Base-by-base conservation (phyloP, 176 grass and related monocot genomes). In the Oryza meyeriana region DNA sequence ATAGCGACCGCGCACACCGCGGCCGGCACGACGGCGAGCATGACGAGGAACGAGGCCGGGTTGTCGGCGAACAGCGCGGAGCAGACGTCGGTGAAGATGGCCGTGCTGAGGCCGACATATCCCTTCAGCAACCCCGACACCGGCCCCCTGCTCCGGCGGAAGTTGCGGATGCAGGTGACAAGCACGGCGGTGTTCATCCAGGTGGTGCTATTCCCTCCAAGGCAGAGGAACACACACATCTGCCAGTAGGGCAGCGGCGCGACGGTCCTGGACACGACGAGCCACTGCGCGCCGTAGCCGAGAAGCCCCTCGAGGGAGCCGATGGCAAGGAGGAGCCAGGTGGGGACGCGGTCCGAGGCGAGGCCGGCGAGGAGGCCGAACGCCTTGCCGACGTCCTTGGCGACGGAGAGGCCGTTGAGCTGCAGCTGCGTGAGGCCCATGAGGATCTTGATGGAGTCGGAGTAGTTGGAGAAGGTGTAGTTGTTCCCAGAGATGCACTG, bases 171-270 rank as follows among this genome's bases (percentile, higher is more conserved):
- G 83, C 89, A 99, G 20, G 93, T 99, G 74, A 99, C 96, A 69
- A 99, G 92, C 44, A 99, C 96, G 64, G 96, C 93, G 52, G 96
- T 99, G 93, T 99, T 99, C 96, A 99, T 99, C 96, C 96, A 99
- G 2, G 96, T 95, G 62, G 96, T 92, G 87, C 90, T 91, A 82
- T 98, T 98, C 17, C 96, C 96, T 12, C 96, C 96, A 63, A 99
- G 79, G 90, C 96, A 99, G 78, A 99, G 84, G 89, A 91, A 89
- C 69, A 95, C 77, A 79, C 93, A 95, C 96, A 99, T 99, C 96
- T 99, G 96, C 96, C 96, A 99, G 72, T 99, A 99, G 0, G 96
- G 93, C 26, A 95, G 89, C 45, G 96, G 96, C 55, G 77, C 5
- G 29, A 99, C 87, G 32, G 93, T 45, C 0, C 27, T 1, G 30